phyloP scores from a whole-genome alignment of 257 asterid species.

The Nicotiana attenuata region DNA sequence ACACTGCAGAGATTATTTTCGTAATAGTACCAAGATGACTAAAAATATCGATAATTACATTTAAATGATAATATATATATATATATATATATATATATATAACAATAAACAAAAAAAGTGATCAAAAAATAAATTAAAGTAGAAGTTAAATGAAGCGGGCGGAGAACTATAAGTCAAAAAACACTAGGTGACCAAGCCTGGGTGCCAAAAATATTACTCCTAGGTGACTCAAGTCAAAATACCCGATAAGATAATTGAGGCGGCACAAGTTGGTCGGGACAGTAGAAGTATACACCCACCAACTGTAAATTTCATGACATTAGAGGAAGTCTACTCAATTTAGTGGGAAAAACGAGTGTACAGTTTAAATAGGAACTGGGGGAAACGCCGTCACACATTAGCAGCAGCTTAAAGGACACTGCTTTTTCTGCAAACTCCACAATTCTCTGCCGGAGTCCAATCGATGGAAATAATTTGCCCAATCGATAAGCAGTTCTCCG shows the following conservation, averaged over 20 bases:
- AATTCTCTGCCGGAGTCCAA: background rate
- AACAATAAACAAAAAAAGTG: background rate
- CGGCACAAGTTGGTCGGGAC: too few relatives aligned
- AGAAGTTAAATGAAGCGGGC: too few relatives aligned
- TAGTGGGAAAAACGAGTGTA: background rate
- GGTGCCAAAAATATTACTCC: too few relatives aligned
- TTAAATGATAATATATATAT: too few relatives aligned
- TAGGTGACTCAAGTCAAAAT: too few relatives aligned
- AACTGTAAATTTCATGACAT: background rate
- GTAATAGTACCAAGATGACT: background rate
- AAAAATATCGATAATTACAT: background rate
- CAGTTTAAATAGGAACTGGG: background rate
- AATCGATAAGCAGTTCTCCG: conserved; percentile 42
- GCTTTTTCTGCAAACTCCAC: background rate
- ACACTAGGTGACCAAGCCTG: too few relatives aligned
- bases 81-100: too few relatives aligned
- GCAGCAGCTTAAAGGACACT: background rate
- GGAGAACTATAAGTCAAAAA: too few relatives aligned
- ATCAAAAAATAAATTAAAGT: background rate
- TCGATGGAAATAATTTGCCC: conserved; percentile 34
- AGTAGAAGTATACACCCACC: background rate
- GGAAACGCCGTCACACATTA: background rate
- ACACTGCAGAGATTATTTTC: background rate
- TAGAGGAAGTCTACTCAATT: background rate
- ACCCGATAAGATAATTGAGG: too few relatives aligned